Evolutionary conservation across 176 grass and related monocot genomes (phyloP).

Genomic region (Musa itinerans): DNA sequence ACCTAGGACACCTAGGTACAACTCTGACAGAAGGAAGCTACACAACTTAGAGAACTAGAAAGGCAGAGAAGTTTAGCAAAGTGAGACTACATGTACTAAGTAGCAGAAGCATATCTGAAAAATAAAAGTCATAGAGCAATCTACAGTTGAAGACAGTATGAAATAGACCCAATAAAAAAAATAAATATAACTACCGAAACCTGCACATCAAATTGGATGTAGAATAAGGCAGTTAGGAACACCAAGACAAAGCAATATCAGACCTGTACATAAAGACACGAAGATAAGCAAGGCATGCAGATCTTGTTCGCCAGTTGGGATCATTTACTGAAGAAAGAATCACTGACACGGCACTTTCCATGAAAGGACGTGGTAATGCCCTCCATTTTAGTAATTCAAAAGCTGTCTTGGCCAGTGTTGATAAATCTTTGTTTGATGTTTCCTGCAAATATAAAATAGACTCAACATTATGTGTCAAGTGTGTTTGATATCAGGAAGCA

Average conservation of each 20-base stretch:
- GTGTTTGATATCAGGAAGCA: background rate
- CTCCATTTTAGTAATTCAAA: constrained; percentile 90
- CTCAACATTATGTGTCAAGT: background rate
- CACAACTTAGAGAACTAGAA: background rate
- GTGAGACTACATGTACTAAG: background rate
- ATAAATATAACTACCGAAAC: too few relatives aligned
- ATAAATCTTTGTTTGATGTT: constrained; percentile 94
- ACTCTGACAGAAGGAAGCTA: background rate
- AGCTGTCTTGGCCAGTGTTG: constrained; percentile 74
- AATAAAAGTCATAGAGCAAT: background rate
- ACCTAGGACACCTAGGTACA: background rate
- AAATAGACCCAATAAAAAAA: too few relatives aligned
- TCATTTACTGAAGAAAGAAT: constrained; percentile 70
- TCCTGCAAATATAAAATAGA: constrained; percentile 37
- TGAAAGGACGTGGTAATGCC: constrained; percentile 49
- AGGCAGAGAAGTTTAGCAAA: background rate
- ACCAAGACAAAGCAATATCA: constrained; percentile 8
- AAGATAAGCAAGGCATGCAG: constrained; percentile 66
- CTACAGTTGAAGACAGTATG: too few relatives aligned
- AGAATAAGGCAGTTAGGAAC: background rate
- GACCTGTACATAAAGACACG: constrained; percentile 92
- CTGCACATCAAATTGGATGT: background rate
- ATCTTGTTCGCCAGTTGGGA: constrained; percentile 89
- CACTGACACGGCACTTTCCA: constrained; percentile 63
- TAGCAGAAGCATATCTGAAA: background rate